Base-by-base conservation (phyloP, 2,329 filamentous ascomycete species). In the Blastomyces percursus region DNA sequence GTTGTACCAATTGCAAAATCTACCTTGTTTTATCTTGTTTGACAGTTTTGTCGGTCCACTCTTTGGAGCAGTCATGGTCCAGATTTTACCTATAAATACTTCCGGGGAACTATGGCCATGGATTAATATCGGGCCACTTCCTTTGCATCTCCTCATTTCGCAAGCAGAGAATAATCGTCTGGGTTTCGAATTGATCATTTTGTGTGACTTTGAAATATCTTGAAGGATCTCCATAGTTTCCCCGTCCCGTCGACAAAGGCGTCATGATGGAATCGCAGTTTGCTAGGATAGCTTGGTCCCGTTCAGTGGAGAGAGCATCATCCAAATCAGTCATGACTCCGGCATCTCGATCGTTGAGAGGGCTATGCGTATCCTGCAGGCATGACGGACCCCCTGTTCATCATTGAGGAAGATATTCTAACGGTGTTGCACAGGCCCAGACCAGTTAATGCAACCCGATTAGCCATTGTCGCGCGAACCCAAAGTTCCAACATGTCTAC, bases 401-500 rank as follows among this genome's bases (percentile, higher is more conserved):
- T 38, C n/a, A 16, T 30, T 24, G 46, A 58, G 30, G 19, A 16
- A 16, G 30, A 58, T 16, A 58, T 46, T 19, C 21, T 57, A 24
- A 57, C 54, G 40, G 6, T 16, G 40, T 9, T 40, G 2, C 14
- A 14, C 35, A 59, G 40, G 16, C 48, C 57, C 32, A 48, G 30
- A 48, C 35, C 40, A 50, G 9, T 32, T 16, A 46, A 19, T 14
- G 19, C 40, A 8, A 16, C 24, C 24, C 57, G 57, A 59, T 19
- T 19, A 19, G 19, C 21, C 40, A 21, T 46, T 42, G 21, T 21
- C 30, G 14, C 40, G 7, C 27, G 40, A n/a, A 48, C 24, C 11
- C 59, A 60, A 21, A 32, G 59, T 32, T 60, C 16, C 24, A 60
- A 21, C 46, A 42, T 60, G 59, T 40, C 46, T 38, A 60, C 59